Conservation (phyloP, 257 asterid genomes). For the Solanum pimpinellifolium region DNA sequence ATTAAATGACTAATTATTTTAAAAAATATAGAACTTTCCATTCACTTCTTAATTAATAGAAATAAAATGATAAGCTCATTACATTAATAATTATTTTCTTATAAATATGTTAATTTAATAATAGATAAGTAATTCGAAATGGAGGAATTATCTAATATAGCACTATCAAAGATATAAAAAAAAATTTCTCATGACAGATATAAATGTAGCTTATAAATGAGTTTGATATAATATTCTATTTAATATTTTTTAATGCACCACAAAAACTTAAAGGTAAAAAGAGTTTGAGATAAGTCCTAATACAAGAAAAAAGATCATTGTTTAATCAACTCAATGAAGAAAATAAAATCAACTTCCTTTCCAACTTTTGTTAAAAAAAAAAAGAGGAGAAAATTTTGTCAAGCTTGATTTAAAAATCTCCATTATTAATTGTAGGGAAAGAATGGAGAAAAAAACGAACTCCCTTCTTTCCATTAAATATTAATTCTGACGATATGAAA, state of each 20-base stretch:
- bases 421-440: neutral
- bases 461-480: neutral
- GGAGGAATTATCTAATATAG: neutral
- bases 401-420: neutral
- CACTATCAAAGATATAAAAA: too few relatives aligned
- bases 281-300: neutral
- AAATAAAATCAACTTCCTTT: neutral
- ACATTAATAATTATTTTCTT: too few relatives aligned
- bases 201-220: neutral
- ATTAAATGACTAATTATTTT: too few relatives aligned
- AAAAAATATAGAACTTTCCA: too few relatives aligned
- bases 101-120: too few relatives aligned
- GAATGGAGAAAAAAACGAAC: neutral
- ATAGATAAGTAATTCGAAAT: too few relatives aligned
- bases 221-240: neutral
- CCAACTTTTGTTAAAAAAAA: neutral
- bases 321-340: neutral
- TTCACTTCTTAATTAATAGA: too few relatives aligned
- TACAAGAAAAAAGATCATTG: neutral
- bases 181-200: neutral
- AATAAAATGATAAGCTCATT: too few relatives aligned
- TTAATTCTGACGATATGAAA: too few relatives aligned
- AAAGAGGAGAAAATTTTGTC: neutral
- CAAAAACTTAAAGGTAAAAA: neutral
- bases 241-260: neutral